Base-by-base conservation (phyloP, 805 yeast genomes). In the Saturnispora galanensis region DNA sequence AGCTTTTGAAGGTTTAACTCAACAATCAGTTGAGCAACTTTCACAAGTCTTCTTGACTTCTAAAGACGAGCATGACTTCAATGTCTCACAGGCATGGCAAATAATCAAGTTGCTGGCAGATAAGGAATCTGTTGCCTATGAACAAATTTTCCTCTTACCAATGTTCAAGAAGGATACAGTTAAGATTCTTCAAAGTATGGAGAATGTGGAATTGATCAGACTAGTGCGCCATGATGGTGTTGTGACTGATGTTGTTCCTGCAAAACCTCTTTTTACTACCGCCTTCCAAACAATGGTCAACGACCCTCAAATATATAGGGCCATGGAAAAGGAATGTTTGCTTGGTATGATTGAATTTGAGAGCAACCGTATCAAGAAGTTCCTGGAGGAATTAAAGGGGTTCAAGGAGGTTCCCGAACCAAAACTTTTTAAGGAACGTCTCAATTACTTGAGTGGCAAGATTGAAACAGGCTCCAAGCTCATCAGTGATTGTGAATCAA, bases 1-100 rank as follows among this genome's bases (percentile, higher is more conserved):
- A 42, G 97, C 97, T 0, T 65, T 87, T 37, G 63, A 71, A 2
- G 89, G 86, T 51, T 84, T 93, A 82, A 74, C 87, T 5, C 71
- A 70, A 21, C 96, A 88, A 62, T 80, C 96, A 0, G 79, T 90
- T 5, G 89, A 86, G 54, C 97, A 90, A 58, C 76, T 90, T 15
- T 77, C 90, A 2, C 95, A 90, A 44, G 79, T 84, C 55, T 88
- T 81, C 61, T 69, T 76, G 40, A 66, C 67, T 15, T 62, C 64
- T 17, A 44, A 58, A 12, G 60, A 60, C 31, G 60, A 59, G 21
- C 51, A 53, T 10, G 76, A 76, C 11, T 77, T 89, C 70, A 73
- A 75, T 21, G 66, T 81, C 11, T 84, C 94, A 1, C 96, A 90
- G 57, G 93, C 87, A 0, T 93, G 98, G 97, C 76, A 71, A 17